phyloP scores from a whole-genome alignment of 2,329 filamentous ascomycete species.

The Ilyonectria destructans region DNA sequence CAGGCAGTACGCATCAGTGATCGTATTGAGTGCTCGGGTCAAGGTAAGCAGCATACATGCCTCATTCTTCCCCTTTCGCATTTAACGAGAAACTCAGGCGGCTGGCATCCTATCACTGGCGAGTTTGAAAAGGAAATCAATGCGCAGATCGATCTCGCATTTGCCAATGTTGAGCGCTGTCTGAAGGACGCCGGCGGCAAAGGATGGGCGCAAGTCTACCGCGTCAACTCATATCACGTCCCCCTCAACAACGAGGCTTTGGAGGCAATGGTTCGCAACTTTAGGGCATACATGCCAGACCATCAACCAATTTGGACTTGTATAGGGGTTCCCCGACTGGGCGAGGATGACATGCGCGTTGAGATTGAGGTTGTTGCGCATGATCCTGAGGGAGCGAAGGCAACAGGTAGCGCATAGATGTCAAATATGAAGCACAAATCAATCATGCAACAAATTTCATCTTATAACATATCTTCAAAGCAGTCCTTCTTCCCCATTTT shows the following conservation, averaged over 20 bases:
- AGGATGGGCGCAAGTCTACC: slow-evolving; percentile 8
- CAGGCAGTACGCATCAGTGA: not conserved
- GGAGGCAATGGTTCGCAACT: not conserved
- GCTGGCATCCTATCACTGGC: not conserved
- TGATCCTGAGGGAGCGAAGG: not conserved
- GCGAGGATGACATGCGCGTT: slow-evolving; percentile 6
- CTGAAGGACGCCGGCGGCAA: slow-evolving; percentile 16
- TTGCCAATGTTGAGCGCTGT: not conserved
- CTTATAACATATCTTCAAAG: no score
- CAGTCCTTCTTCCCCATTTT: no score
- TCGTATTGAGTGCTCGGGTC: not conserved
- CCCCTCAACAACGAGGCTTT: slow-evolving; percentile 6
- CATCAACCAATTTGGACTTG: not conserved
- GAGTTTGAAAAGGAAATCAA: slow-evolving; percentile 4
- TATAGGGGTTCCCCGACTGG: not conserved
- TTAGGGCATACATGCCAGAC: not conserved
- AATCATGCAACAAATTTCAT: no score
- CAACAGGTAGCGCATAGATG: not conserved
- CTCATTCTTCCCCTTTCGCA: no score
- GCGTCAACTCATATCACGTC: slow-evolving; percentile 8
- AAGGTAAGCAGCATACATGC: not conserved
- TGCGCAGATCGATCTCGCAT: slow-evolving; percentile 1
- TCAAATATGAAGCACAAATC: no score
- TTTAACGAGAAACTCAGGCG: not conserved
- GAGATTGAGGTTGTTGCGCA: not conserved